Percentiles rank a stretch among this genome's conserved stretches.
Conservation (phyloP, 2,329 filamentous ascomycete species). For the Exophiala alcalophila region DNA sequence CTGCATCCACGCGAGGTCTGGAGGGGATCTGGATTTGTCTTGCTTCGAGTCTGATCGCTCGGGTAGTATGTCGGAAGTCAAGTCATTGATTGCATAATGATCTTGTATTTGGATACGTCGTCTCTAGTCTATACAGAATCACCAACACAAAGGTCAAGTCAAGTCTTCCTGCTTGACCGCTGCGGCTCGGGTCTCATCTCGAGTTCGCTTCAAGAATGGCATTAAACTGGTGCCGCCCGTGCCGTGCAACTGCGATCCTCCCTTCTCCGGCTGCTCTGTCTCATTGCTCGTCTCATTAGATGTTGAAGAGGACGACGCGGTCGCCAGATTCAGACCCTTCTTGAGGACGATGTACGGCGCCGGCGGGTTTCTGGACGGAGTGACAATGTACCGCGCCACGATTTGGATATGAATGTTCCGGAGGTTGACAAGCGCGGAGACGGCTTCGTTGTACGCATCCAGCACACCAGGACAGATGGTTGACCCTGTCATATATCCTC, state of each 20-base stretch:
- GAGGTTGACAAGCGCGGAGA: slow-evolving; percentile 41
- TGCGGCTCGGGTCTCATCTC: slow-evolving; percentile 45
- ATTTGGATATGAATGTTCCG: slow-evolving; percentile 53
- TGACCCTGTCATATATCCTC: slow-evolving; percentile 42
- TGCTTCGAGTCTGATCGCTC: too few species aligned
- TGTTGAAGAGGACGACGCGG: slow-evolving; percentile 46
- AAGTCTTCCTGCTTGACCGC: too few species aligned
- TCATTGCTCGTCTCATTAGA: too few species aligned
- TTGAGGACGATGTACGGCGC: slow-evolving; percentile 20
- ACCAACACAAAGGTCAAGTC: too few species aligned
- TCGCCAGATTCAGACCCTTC: slow-evolving; percentile 43
- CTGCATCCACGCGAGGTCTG: too few species aligned
- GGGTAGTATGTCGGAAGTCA: too few species aligned
- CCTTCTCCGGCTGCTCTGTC: slow-evolving; percentile 18
- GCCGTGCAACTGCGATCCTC: slow-evolving; percentile 42
- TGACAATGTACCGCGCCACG: slow-evolving; percentile 53
- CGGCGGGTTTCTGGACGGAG: slow-evolving; percentile 36
- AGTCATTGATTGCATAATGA: too few species aligned
- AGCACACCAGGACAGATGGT: slow-evolving; percentile 36
- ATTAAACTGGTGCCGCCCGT: slow-evolving; percentile 55
- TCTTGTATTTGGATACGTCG: too few species aligned
- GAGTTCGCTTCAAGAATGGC: slow-evolving; percentile 52
- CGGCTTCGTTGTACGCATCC: slow-evolving; percentile 16
- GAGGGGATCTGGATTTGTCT: too few species aligned
- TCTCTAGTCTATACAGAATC: too few species aligned